Evolutionary conservation across 2,329 filamentous ascomycete species (phyloP), one percentile per base, ranked within the genome.

Genomic region (Sarocladium oryzae): DNA sequence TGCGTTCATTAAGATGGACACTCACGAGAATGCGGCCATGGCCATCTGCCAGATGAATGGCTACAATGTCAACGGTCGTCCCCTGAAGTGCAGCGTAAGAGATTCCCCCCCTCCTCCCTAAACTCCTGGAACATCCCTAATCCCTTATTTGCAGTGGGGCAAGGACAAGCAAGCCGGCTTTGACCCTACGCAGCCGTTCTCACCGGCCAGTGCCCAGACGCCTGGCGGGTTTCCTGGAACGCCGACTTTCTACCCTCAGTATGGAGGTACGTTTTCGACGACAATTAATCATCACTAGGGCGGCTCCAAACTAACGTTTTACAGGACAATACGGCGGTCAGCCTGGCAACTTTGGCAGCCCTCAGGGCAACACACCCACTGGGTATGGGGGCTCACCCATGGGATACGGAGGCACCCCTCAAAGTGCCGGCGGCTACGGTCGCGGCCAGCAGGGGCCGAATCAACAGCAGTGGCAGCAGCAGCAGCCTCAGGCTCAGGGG

Each of bases 1-100:
- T 67, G 90, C 93, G 7, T 99, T 99, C 68, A 89, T 99, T 70
- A 99, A 99, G 78, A 96, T 99, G 91, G 93, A 99, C 67, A 87
- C 85, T 6, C 93, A 99, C 64, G 93, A 99, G 73, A 96, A 96
- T 64, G 93, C 93, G 2, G 91, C 93, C 51, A 96, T 96, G 87
- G 90, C 91, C 30, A 99, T 99, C 64, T 99, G 93, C 72, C 91
- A 97, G 67, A 79, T 99, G 64, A 97, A 92, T 62, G 92, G 92
- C 28, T 99, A 97, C 75, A 95, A 96, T 60, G 92, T 99, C 61
- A 96, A 99, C 63, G 93, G 93, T 50, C 85, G 93, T 58, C 93
- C 93, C 50, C 73, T 99, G 60, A 99, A 99, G 79, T 99, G 93
- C 80, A 97, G 92, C 70, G 92, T 97, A 86, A 75, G 92, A n/a